Percentiles rank a stretch among this genome's conserved stretches.
Conservation (phyloP, 1,284 basidiomycete species). For the Rhodotorula sp. region DNA sequence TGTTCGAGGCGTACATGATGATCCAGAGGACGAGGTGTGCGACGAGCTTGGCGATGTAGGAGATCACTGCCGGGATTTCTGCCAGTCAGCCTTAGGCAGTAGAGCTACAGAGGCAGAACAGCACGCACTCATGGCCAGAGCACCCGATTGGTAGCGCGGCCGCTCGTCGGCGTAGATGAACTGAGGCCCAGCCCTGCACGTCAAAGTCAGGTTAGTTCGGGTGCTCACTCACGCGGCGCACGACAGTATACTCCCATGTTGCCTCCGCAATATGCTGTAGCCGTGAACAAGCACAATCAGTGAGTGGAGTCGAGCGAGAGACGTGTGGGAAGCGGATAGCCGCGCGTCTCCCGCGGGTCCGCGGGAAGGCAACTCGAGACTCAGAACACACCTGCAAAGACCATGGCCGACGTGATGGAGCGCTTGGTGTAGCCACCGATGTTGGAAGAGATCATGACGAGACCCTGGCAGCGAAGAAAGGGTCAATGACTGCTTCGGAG, state of each 20-base stretch:
- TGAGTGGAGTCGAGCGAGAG: neutral
- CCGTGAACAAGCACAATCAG: constrained; percentile 22
- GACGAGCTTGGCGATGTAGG: constrained; percentile 21
- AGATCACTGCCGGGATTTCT: constrained; percentile 27
- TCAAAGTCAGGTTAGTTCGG: too few species aligned
- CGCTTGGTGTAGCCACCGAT: constrained; percentile 47
- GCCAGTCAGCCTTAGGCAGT: constrained; percentile 16
- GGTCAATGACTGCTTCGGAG: too few species aligned
- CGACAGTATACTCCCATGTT: constrained; percentile 37
- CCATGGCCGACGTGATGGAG: constrained; percentile 47
- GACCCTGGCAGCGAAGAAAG: constrained; percentile 27
- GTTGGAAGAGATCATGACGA: constrained; percentile 51
- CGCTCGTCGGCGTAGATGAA: constrained; percentile 46
- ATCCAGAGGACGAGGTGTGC: constrained; percentile 3
- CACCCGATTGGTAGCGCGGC: constrained; percentile 49
- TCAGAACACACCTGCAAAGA: constrained; percentile 41
- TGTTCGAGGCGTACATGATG: constrained; percentile 45
- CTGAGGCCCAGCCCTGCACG: constrained; percentile 19
- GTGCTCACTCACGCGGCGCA: too few species aligned
- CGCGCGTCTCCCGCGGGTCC: too few species aligned
- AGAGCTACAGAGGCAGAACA: constrained; percentile 23
- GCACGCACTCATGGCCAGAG: constrained; percentile 48
- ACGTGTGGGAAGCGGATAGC: too few species aligned
- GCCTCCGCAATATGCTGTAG: constrained; percentile 26
- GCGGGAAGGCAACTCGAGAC: constrained; percentile 40